Evolutionary conservation across 305 asterid genomes (phyloP), one percentile per base, ranked within the genome.

Genomic region (Petunia hybrid): DNA sequence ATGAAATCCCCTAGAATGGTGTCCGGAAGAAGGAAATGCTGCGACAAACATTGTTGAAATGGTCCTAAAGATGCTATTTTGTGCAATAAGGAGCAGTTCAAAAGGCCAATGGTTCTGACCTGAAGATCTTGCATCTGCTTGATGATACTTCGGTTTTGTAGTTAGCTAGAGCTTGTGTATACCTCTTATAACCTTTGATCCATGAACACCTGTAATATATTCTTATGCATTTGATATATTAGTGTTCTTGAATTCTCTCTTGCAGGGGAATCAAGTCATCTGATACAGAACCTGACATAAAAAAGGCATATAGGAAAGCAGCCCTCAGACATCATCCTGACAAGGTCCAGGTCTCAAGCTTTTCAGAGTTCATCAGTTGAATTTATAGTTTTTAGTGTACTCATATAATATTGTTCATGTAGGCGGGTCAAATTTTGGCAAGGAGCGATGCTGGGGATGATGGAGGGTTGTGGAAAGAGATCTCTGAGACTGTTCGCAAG

Each of bases 301-400:
- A 94, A 92, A 96, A 93, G 87, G 98, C 98, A 40, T 96, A 96
- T 83, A 81, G 97, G 77, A 96, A 90, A 92, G 99, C 99, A 78
- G 99, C 99, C 84, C 94, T 96, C 78, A 92, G 87, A 84, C 98
- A 94, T 86, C 98, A 94, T 80, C 99, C 98, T 8, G 98, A 96
- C 91, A 96, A 96, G 98, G 99, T 96, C 38, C 80, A 46, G 46
- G 42, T 46, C 42, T 13, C n/a, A 70, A 1, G 60, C 82, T 68
- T 78, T 77, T 79, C 45, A 12, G 38, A n/a, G 73, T 81, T 82
- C 9, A n/a, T 36, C 42, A 66, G 55, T 83, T 73, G 61, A 43
- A 77, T 45, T 43, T 14, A 65, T 80, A 45, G 59, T 42, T 66
- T 39, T 56, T 77, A 55, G 35, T 22, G 39, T 45, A 82, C 39